phyloP scores from a whole-genome alignment of 768 basidiomycete species.

The Lentinula boryana region DNA sequence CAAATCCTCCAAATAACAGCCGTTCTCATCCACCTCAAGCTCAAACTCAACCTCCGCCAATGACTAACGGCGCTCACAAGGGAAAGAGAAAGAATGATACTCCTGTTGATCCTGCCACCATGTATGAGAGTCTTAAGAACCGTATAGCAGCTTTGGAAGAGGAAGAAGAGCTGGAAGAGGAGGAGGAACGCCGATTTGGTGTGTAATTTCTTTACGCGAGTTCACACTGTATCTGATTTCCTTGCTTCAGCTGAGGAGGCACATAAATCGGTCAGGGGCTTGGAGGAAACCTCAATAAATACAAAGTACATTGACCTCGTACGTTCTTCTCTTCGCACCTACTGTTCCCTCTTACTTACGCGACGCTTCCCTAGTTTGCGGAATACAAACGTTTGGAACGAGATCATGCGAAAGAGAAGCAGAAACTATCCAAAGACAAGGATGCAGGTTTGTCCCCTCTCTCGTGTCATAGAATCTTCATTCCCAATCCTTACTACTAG shows the following conservation, averaged over 20 bases:
- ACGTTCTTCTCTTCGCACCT: slow-evolving; percentile 19
- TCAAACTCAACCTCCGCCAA: slow-evolving; percentile 27
- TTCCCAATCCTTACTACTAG: slow-evolving; percentile 4
- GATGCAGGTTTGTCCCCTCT: slow-evolving; percentile 60
- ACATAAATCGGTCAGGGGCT: slow-evolving; percentile 76
- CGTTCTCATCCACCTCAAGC: slow-evolving; percentile 22
- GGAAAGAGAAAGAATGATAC: slow-evolving; percentile 67
- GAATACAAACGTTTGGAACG: slow-evolving; percentile 83
- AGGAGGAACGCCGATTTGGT: slow-evolving; percentile 80
- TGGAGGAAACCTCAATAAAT: slow-evolving; percentile 79
- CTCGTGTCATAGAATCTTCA: slow-evolving; percentile 6
- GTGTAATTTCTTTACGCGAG: slow-evolving; percentile 19
- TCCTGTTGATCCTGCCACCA: slow-evolving; percentile 74
- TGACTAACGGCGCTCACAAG: slow-evolving; percentile 45
- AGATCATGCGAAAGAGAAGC: slow-evolving; percentile 88
- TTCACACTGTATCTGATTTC: slow-evolving; percentile 12
- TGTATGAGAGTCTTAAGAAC: slow-evolving; percentile 87
- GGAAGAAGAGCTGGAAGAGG: slow-evolving; percentile 81
- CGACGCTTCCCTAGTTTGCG: slow-evolving; percentile 55
- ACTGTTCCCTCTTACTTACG: background rate
- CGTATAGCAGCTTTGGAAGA: slow-evolving; percentile 87
- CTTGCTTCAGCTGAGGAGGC: slow-evolving; percentile 72
- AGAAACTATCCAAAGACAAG: slow-evolving; percentile 87
- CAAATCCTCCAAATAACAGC: slow-evolving; percentile 43
- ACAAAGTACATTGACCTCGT: slow-evolving; percentile 87